Evolutionary conservation across 139 green algal genomes (phyloP).

Genomic region (Pseudopediastrum boryanum): DNA sequence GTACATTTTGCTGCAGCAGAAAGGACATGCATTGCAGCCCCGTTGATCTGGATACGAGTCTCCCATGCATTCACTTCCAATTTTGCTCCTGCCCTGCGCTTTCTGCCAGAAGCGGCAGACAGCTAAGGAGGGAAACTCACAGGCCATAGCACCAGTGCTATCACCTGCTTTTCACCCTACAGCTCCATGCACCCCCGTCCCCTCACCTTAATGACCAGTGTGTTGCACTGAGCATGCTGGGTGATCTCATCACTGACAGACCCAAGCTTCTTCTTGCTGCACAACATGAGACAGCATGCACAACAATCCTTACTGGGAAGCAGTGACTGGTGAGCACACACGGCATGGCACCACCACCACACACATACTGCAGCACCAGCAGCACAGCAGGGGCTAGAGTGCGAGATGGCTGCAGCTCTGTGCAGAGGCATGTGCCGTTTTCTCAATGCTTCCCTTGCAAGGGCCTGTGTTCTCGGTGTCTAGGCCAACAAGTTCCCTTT

Average conservation of each 20-base stretch:
- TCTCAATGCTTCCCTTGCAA: too few relatives aligned
- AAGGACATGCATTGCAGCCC: background rate
- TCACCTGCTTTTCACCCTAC: background rate
- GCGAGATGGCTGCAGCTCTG: too few relatives aligned
- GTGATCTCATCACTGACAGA: conserved; percentile 37
- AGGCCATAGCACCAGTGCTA: background rate
- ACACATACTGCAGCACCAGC: too few relatives aligned
- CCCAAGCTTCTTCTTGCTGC: conserved; percentile 35
- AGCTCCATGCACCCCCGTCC: background rate
- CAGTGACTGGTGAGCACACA: background rate
- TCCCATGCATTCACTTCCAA: background rate
- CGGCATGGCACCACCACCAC: background rate
- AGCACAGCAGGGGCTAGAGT: too few relatives aligned
- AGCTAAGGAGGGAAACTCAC: background rate
- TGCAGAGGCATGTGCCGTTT: too few relatives aligned
- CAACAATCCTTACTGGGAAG: too few relatives aligned
- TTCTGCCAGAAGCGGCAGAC: background rate
- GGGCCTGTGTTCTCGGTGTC: too few relatives aligned
- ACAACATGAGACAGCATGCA: background rate
- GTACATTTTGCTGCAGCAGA: background rate
- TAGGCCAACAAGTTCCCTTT: too few relatives aligned
- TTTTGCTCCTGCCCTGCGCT: background rate
- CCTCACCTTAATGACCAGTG: conserved; percentile 30
- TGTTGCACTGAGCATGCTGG: conserved; percentile 28
- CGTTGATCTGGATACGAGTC: background rate